Evolutionary conservation across 768 basidiomycete genomes (phyloP).

Genomic region (Phaeotremella fagi): DNA sequence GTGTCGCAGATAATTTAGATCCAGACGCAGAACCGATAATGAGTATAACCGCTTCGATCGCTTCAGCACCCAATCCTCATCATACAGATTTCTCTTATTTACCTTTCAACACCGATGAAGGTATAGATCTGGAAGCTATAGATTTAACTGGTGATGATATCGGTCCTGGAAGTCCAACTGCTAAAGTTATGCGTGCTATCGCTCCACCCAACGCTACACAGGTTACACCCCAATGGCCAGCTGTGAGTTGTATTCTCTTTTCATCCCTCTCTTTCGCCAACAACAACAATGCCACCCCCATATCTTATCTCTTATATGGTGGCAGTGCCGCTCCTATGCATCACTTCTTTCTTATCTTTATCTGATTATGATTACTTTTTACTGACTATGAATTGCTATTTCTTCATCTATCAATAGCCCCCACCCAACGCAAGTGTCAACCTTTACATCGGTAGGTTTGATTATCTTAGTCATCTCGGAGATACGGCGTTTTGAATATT

Average conservation of each 20-base stretch:
- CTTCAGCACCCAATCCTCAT: slow-evolving; percentile 34
- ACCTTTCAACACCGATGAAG: slow-evolving; percentile 11
- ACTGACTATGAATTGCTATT: slow-evolving; percentile 2
- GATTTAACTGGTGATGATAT: slow-evolving; percentile 20
- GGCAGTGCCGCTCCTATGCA: neutral
- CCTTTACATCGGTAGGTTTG: slow-evolving; percentile 38
- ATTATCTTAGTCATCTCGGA: too few species aligned
- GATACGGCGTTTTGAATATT: too few species aligned
- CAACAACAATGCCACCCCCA: slow-evolving; percentile 3
- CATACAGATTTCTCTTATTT: slow-evolving; percentile 25
- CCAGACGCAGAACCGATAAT: slow-evolving; percentile 12
- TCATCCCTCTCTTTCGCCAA: neutral
- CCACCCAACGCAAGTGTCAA: slow-evolving; percentile 43
- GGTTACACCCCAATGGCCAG: slow-evolving; percentile 32
- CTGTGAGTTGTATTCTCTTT: slow-evolving; percentile 21
- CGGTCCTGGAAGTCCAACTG: slow-evolving; percentile 37
- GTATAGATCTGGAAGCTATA: slow-evolving; percentile 23
- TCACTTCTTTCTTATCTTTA: slow-evolving; percentile 24
- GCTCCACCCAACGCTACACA: slow-evolving; percentile 34
- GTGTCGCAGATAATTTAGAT: slow-evolving; percentile 5
- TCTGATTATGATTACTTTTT: too few species aligned
- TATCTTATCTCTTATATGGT: too few species aligned
- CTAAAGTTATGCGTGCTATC: slow-evolving; percentile 33
- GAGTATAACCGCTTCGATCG: slow-evolving; percentile 37
- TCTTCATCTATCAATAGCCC: slow-evolving; percentile 19